Evolutionary conservation across 495 filamentous ascomycete species (phyloP).

Genomic region (Tuber calosporum): DNA sequence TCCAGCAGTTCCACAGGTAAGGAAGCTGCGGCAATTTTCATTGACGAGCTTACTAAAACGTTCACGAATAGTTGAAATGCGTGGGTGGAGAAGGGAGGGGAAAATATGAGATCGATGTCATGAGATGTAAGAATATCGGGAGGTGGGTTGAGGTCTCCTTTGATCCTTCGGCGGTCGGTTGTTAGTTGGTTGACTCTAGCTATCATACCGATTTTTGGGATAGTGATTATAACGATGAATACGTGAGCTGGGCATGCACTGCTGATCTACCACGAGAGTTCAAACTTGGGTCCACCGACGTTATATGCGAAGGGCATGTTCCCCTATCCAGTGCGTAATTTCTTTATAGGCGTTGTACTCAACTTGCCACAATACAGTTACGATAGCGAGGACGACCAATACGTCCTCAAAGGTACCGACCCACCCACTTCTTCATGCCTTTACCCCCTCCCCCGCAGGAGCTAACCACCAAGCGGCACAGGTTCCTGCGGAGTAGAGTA

Average conservation of each 20-base stretch:
- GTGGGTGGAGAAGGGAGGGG: conserved; percentile 56
- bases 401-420: conserved; percentile 71
- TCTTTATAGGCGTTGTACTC: not conserved
- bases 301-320: conserved; percentile 70
- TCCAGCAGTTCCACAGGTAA: conserved; percentile 62
- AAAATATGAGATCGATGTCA: conserved; percentile 64
- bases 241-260: conserved; percentile 84
- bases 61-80: conserved; percentile 57
- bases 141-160: conserved; percentile 19
- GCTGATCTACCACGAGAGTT: conserved; percentile 73
- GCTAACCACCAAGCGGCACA: conserved; percentile 12
- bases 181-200: not conserved
- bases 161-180: too few species aligned
- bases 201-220: not conserved
- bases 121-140: conserved; percentile 88
- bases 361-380: conserved; percentile 46
- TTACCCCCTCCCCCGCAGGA: not conserved
- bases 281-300: conserved; percentile 83
- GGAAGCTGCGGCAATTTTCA: not conserved
- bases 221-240: conserved; percentile 57
- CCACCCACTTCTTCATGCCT: not conserved
- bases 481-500: conserved; percentile 82
- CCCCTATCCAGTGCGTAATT: not conserved
- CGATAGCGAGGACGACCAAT: conserved; percentile 61
- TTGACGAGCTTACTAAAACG: not conserved